Conservation (phyloP, 2,329 filamentous ascomycete genomes). For the Apiospora malaysiana region DNA sequence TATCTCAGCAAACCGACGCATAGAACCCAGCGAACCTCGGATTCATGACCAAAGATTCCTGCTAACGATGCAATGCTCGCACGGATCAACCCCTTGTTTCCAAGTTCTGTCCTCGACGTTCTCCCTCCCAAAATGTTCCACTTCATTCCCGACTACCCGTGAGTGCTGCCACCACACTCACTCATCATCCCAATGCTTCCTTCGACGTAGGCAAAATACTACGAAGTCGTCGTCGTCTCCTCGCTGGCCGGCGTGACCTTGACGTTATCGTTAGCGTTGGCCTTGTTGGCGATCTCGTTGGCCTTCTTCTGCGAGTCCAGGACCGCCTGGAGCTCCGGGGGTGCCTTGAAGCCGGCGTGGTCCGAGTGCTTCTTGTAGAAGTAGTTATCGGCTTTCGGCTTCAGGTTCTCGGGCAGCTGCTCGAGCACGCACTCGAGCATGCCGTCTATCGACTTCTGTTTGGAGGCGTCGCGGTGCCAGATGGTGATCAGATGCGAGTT, state of each 20-base stretch:
- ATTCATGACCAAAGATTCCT: conserved; percentile 3
- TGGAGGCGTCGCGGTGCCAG: conserved; percentile 89
- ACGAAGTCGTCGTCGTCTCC: neutral
- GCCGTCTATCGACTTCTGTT: conserved; percentile 77
- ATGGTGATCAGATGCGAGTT: conserved; percentile 87
- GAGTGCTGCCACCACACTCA: neutral
- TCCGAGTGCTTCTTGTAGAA: conserved; percentile 91
- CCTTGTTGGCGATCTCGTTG: conserved; percentile 45
- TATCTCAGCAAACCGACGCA: neutral
- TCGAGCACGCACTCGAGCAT: conserved; percentile 76
- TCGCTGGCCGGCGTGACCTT: conserved; percentile 30
- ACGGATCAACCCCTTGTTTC: neutral
- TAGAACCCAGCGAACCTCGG: neutral
- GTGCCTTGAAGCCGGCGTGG: conserved; percentile 79
- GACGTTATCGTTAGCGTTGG: conserved; percentile 33
- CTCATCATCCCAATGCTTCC: neutral
- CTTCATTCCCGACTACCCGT: neutral
- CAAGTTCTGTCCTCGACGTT: neutral
- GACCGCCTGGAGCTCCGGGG: conserved; percentile 63
- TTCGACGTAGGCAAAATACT: neutral
- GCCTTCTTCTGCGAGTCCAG: conserved; percentile 60
- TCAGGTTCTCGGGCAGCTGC: conserved; percentile 74
- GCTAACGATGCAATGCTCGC: neutral
- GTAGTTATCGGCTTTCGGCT: conserved; percentile 74
- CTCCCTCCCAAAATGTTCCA: neutral